Conservation (phyloP, 164 flowering plant species). For the Macadamia integrifolia region DNA sequence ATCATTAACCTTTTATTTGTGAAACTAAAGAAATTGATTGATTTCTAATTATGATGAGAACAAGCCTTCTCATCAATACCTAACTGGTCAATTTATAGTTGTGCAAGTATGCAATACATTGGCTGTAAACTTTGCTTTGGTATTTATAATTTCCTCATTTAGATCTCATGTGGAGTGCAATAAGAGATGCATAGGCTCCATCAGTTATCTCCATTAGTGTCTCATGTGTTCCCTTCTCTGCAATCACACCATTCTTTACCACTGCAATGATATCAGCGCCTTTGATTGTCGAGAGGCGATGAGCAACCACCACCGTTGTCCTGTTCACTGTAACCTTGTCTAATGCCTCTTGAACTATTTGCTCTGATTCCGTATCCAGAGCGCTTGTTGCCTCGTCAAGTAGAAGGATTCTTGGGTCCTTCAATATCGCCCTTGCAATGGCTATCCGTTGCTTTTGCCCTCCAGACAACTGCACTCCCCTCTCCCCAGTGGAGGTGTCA, state of each 20-base stretch:
- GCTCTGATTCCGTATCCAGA: constrained; percentile 68
- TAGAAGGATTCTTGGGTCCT: constrained; percentile 59
- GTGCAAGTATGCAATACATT: too few species aligned
- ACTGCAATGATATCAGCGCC: constrained; percentile 63
- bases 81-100: too few species aligned
- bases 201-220: constrained; percentile 41
- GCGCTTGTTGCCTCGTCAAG: constrained; percentile 81
- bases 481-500: constrained; percentile 59
- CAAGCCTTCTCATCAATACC: background rate
- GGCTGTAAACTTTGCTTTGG: background rate
- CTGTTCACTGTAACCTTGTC: constrained; percentile 60
- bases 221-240: constrained; percentile 74
- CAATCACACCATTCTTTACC: constrained; percentile 61
- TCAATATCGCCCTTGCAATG: constrained; percentile 63
- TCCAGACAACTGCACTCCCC: constrained; percentile 71
- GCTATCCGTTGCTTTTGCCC: constrained; percentile 80
- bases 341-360: constrained; percentile 59
- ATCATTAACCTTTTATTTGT: too few species aligned
- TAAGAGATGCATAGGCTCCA: constrained; percentile 66
- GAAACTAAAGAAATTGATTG: too few species aligned
- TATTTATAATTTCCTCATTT: background rate
- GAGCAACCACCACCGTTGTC: constrained; percentile 67
- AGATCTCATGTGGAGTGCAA: constrained; percentile 48
- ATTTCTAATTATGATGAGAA: background rate
- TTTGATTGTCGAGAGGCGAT: constrained; percentile 58